phyloP scores from a whole-genome alignment of 441 rosid genomes.

The Erodium texanum region DNA sequence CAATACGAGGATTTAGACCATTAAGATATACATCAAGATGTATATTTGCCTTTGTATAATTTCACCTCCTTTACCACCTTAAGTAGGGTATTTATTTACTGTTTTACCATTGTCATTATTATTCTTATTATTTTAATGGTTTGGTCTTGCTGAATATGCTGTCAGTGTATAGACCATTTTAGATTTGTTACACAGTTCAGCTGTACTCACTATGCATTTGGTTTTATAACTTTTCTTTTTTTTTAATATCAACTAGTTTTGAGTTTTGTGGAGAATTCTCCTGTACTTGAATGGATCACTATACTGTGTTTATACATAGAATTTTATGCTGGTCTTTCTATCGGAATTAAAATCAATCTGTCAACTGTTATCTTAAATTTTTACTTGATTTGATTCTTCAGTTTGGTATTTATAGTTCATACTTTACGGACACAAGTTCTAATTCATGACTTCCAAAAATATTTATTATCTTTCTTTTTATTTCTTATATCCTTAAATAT shows the following conservation, averaged over 20 bases:
- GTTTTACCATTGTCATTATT: background rate
- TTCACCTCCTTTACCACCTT: background rate
- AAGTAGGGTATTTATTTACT: background rate
- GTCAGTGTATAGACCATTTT: background rate
- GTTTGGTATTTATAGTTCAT: too few species aligned
- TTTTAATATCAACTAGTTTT: background rate
- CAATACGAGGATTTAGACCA: slow-evolving; percentile 25
- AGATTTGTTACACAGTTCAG: background rate
- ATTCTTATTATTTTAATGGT: background rate
- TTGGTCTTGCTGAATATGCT: background rate
- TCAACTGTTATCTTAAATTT: too few species aligned
- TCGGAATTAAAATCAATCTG: too few species aligned
- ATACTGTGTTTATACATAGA: too few species aligned
- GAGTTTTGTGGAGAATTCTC: background rate
- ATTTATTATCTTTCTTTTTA: too few species aligned
- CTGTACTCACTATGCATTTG: background rate
- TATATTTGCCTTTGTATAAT: background rate
- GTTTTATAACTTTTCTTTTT: too few species aligned
- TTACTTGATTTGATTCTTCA: too few species aligned
- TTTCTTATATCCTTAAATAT: too few species aligned
- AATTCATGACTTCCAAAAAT: too few species aligned
- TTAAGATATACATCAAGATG: background rate
- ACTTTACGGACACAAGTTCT: too few species aligned
- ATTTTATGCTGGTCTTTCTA: too few species aligned
- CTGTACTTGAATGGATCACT: too few species aligned